Conservation (phyloP, 2,329 filamentous ascomycete species). For the Colletotrichum orchidophilum region DNA sequence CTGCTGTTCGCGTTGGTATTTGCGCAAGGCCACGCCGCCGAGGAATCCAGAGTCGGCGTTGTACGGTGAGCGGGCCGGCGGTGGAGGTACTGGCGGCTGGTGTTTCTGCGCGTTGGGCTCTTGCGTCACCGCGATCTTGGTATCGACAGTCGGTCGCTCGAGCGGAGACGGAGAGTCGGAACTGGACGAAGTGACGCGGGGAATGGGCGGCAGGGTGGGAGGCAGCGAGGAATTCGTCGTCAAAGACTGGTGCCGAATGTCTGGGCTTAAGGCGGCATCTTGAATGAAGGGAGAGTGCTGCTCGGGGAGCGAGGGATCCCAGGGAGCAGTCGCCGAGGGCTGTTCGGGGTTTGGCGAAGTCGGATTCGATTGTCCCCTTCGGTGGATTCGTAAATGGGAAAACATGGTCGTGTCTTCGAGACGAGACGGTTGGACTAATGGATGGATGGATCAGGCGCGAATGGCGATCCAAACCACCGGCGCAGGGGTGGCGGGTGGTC, state of each 20-base stretch:
- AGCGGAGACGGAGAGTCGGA: slow-evolving; percentile 35
- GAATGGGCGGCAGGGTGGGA: slow-evolving; percentile 61
- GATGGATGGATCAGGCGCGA: slow-evolving; percentile 18
- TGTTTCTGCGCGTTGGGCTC: slow-evolving; percentile 27
- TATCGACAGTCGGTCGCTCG: slow-evolving; percentile 32
- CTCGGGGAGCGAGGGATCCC: slow-evolving; percentile 44
- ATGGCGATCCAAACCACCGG: neutral
- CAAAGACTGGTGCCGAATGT: slow-evolving; percentile 46
- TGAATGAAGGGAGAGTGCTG: slow-evolving; percentile 53
- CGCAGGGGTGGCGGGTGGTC: slow-evolving; percentile 29
- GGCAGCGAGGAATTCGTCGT: slow-evolving; percentile 49
- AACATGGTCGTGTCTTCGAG: slow-evolving; percentile 49
- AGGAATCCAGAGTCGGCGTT: slow-evolving; percentile 59
- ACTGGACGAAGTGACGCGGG: slow-evolving; percentile 56
- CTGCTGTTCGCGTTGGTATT: slow-evolving; percentile 55
- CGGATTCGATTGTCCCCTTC: slow-evolving; percentile 65
- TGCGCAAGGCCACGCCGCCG: slow-evolving; percentile 63
- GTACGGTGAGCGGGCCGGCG: slow-evolving; percentile 45
- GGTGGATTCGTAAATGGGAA: slow-evolving; percentile 67
- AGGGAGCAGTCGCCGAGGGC: slow-evolving; percentile 48
- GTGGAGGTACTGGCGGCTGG: slow-evolving; percentile 40
- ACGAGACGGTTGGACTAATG: neutral
- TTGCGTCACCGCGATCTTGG: slow-evolving; percentile 22
- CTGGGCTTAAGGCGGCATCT: slow-evolving; percentile 48
- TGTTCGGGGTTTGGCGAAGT: slow-evolving; percentile 62